Evolutionary conservation across 768 basidiomycete genomes (phyloP), one percentile per base, ranked within the genome.

Genomic region (Mycena pura): DNA sequence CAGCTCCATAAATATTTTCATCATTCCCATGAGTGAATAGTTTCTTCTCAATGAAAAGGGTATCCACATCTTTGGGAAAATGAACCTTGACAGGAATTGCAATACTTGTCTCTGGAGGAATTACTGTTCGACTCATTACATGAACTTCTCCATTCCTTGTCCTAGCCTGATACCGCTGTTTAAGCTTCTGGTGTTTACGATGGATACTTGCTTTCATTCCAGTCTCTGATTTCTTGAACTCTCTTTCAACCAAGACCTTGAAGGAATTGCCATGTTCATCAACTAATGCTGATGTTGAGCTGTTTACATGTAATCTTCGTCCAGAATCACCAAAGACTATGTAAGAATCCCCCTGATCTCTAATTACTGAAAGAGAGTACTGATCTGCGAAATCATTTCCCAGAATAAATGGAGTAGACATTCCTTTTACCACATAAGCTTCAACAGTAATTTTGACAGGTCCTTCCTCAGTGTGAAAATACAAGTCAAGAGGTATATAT

Each of bases 321-420:
- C 57, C 57, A 2, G 57, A 50, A 3, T 51, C 32, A 7, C 57
- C 57, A 19, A 59, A 31, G 6, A n/a, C 19, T 3, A 59, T 10
- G 32, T 59, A 50, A 17, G 57, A 10, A 0, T 43, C 29, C 13
- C 57, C 54, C 1, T 59, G 55, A 14, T 67, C 21, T 36, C 73
- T 25, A 5, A 72, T 29, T 4, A 76, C 39, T 2, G 75, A 74
- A 1, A 78, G 47, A 3, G 64, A 68, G 36, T 76, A 77, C 34
- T 74, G 70, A 57, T 74, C 74, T 8, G 73, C 54, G 32, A 70
- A 76, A 19, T 74, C 73, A 46, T 74, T 73, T 5, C 75, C 75
- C 2, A 75, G 50, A 36, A 75, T 71, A 25, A 76, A 69, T 0
- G 69, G 71, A 1, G 71, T 68, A 0, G 69, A 57, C 73, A 74